Evolutionary conservation across 1,139 yeast species (phyloP).

Genomic region (Eremothecium gossypii): DNA sequence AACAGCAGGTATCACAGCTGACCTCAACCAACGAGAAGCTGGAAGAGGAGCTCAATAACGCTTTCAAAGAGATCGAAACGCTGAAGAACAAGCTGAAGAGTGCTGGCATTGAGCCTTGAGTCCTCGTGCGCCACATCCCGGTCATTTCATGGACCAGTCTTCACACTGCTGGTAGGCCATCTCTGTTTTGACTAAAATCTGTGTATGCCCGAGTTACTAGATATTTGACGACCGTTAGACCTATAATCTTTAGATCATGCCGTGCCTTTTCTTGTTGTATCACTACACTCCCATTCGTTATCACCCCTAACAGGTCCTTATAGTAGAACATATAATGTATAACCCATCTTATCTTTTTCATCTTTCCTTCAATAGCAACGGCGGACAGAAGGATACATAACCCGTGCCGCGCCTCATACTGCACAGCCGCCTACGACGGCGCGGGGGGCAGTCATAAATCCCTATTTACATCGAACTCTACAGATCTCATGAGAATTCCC

Average conservation of each 20-base stretch:
- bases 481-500: conserved; percentile 51
- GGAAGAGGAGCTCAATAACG: conserved; percentile 72
- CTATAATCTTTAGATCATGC: too few relatives aligned
- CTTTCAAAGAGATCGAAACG: conserved; percentile 85
- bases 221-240: too few relatives aligned
- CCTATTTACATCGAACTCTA: conserved; percentile 33
- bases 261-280: too few relatives aligned
- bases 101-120: conserved; percentile 9
- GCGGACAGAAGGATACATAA: too few relatives aligned
- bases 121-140: too few relatives aligned
- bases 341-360: too few relatives aligned
- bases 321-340: too few relatives aligned
- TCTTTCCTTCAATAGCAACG: too few relatives aligned
- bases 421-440: too few relatives aligned
- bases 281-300: too few relatives aligned
- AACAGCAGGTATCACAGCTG: conserved; percentile 79
- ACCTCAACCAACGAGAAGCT: conserved; percentile 70
- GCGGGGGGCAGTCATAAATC: neutral
- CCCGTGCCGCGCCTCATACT: too few relatives aligned
- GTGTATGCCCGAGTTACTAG: neutral
- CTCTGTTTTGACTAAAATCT: neutral
- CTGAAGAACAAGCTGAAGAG: conserved; percentile 44
- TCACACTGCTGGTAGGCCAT: neutral
- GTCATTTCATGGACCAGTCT: neutral
- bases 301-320: too few relatives aligned